Percentiles rank a stretch among this genome's conserved stretches.
phyloP scores from a whole-genome alignment of 169 alveolate genomes.

The Perkinsus olseni region DNA sequence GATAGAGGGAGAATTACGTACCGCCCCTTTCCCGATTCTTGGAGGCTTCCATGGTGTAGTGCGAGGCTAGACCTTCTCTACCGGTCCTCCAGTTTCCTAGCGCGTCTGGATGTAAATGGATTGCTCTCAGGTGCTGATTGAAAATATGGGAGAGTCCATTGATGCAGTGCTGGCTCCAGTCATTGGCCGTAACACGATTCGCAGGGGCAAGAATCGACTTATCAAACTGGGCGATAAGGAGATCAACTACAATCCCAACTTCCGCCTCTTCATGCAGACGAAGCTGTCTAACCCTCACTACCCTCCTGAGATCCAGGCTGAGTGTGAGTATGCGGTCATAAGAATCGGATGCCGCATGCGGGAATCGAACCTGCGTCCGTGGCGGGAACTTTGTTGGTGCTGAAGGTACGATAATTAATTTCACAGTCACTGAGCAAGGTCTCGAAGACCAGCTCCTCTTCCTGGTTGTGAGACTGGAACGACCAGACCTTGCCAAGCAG shows the following conservation, averaged over 20 bases:
- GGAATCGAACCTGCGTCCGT: not conserved
- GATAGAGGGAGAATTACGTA: conserved; percentile 40
- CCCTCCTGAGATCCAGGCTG: conserved; percentile 92
- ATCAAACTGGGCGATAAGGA: conserved; percentile 83
- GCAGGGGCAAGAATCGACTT: conserved; percentile 71
- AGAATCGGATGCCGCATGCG: not conserved
- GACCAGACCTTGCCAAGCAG: conserved; percentile 78
- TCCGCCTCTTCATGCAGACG: conserved; percentile 82
- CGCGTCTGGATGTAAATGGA: too few relatives aligned
- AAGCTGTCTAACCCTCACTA: conserved; percentile 89
- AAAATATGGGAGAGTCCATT: conserved; percentile 81
- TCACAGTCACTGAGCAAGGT: conserved; percentile 88
- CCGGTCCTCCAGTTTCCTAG: too few relatives aligned
- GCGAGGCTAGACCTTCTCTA: too few relatives aligned
- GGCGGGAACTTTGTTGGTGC: too few relatives aligned
- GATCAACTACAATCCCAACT: conserved; percentile 65
- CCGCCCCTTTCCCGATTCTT: too few relatives aligned
- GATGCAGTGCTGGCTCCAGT: conserved; percentile 89
- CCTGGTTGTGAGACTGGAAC: conserved; percentile 84
- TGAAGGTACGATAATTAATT: conserved; percentile 70
- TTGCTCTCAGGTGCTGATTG: conserved; percentile 62
- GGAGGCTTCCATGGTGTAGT: too few relatives aligned
- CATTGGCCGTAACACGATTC: conserved; percentile 79
- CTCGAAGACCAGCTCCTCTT: conserved; percentile 87
- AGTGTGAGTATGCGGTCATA: conserved; percentile 33